Percentiles rank a stretch among this genome's conserved stretches.
phyloP scores from a whole-genome alignment of 176 grass and related monocot genomes.

The Thinopyrum elongatum region DNA sequence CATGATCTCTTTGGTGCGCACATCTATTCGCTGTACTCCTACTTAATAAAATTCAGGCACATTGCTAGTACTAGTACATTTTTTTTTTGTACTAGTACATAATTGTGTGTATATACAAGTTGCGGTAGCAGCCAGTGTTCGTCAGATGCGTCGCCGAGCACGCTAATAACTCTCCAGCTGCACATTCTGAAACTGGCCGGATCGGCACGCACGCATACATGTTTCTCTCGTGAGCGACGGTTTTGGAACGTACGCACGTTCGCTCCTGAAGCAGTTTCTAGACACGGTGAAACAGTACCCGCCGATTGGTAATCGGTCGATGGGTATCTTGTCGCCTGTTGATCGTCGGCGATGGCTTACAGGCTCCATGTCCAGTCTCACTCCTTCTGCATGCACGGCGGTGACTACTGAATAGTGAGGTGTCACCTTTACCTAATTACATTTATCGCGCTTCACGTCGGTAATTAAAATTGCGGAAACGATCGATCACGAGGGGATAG shows the following conservation, averaged over 20 bases:
- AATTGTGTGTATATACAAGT: not conserved
- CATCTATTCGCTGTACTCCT: not conserved
- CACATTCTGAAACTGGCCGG: not conserved
- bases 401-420: not conserved
- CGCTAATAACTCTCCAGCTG: not conserved
- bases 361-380: not conserved
- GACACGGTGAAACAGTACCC: not conserved
- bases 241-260: not conserved
- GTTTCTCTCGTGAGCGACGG: not conserved
- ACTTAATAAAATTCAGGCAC: not conserved
- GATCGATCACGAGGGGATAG: not conserved
- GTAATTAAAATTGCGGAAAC: too few species aligned
- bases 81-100: too few species aligned
- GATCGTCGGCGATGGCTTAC: not conserved
- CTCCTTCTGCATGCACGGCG: not conserved
- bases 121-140: not conserved
- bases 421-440: not conserved
- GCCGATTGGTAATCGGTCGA: not conserved
- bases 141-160: not conserved
- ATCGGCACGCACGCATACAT: not conserved
- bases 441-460: not conserved
- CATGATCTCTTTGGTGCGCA: not conserved
- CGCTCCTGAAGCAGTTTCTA: not conserved
- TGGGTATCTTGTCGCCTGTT: not conserved
- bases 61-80: too few species aligned